A percentile compares a stretch with the other conserved stretches of the same genome.
Conservation (phyloP, 352 stramenopile genomes). For the Phytophthora cryptogea region DNA sequence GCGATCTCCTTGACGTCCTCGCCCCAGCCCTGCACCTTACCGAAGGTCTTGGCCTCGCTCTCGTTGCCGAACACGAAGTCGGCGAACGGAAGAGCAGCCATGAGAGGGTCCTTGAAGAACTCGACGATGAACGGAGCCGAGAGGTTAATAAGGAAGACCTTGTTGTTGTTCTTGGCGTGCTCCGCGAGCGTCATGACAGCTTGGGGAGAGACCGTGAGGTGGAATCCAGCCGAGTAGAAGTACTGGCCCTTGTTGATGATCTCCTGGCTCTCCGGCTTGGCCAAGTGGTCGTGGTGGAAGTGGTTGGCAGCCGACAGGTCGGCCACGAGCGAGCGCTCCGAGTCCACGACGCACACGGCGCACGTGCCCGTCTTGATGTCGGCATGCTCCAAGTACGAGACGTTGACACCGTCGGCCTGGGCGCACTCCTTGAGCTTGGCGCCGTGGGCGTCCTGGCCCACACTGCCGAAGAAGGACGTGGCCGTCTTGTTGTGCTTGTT, state of each 20-base stretch:
- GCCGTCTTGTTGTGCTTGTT: slow-evolving; percentile 79
- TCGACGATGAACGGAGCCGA: slow-evolving; percentile 98
- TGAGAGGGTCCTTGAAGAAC: slow-evolving; percentile 97
- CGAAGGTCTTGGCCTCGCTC: slow-evolving; percentile 96
- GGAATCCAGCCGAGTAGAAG: slow-evolving; percentile 99
- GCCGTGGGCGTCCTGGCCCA: slow-evolving; percentile 96
- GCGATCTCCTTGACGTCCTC: slow-evolving; percentile 91
- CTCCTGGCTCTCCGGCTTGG: slow-evolving; percentile 89
- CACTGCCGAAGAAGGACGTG: slow-evolving; percentile 96
- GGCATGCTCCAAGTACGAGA: slow-evolving; percentile 97
- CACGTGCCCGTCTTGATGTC: slow-evolving; percentile 96
- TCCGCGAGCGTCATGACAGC: slow-evolving; percentile 93
- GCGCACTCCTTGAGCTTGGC: slow-evolving; percentile 94
- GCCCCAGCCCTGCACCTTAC: slow-evolving; percentile 90
- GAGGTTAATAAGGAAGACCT: slow-evolving; percentile 97
- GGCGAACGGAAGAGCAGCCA: slow-evolving; percentile 93
- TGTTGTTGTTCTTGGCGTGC: slow-evolving; percentile 93
- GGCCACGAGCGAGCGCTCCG: slow-evolving; percentile 96
- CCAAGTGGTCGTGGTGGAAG: slow-evolving; percentile 93
- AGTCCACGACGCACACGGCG: slow-evolving; percentile 96
- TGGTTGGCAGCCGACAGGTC: slow-evolving; percentile 99
- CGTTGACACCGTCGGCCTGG: slow-evolving; percentile 93
- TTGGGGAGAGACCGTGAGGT: slow-evolving; percentile 97
- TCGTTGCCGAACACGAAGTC: slow-evolving; percentile 99
- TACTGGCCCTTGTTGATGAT: slow-evolving; percentile 95